Base-by-base conservation (phyloP, 805 yeast species). In the Kodamaea fukazawae region DNA sequence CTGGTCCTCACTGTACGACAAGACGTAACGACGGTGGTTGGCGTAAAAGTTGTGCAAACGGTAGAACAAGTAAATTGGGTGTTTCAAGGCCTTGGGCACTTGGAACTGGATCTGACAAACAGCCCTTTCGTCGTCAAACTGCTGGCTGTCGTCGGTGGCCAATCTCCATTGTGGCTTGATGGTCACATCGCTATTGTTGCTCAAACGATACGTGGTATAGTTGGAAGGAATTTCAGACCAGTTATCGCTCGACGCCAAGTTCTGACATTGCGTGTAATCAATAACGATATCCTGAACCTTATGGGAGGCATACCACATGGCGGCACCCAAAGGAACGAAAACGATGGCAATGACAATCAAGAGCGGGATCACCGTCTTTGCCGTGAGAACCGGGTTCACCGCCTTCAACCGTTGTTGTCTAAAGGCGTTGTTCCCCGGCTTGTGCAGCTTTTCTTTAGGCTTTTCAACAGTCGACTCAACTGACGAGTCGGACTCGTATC, bases 341-440 rank as follows among this genome's bases (percentile, higher is more conserved):
- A 70, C 46, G 3, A 70, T 50, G 12, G 73, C 74, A 28, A 70
- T 58, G 7, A 50, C 56, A 14, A 69, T 32, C 41, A 70, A 57
- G 25, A 69, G 38, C 8, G 75, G 74, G 30, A 69, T 63, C 17
- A 70, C 71, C 5, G 70, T 63, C 31, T 54, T 58, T 15, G 72
- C 71, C 1, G 73, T 69, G 37, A 70, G 60, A 13, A 70, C 73
- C 10, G 63, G 63, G 55, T 76, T 75, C 45, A 67, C 65, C 0
- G 82, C 81, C 39, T 63, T 68, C 39, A 78, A 60, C 42, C 75
- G 58, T 49, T 78, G 83, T 53, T 78, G 83, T 34, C 78, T 71
- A 50, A 78, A 78, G 8, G 75, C 76, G 54, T 66, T 72, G 43
- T 73, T 83, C 34, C 78, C 79, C 10, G 93, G 93, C 56, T 80